Evolutionary conservation across 345 rosid genomes (phyloP).

Genomic region (Lenwebbia sp.): DNA sequence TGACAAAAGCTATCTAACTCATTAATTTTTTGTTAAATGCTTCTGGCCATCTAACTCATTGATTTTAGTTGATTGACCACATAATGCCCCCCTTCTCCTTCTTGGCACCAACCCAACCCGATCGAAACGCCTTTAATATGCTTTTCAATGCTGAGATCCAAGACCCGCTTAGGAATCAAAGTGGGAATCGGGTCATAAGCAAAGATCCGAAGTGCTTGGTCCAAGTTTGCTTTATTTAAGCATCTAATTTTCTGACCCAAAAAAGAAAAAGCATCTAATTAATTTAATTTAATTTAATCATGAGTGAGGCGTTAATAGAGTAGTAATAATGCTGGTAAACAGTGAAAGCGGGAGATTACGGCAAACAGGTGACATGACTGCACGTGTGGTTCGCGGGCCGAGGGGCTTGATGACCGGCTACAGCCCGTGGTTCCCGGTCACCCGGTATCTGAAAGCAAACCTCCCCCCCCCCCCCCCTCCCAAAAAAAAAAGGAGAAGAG

Average conservation of each 20-base stretch:
- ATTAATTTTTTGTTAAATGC: not conserved
- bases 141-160: not conserved
- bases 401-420: not conserved
- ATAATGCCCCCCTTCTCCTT: not conserved
- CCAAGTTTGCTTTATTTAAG: not conserved
- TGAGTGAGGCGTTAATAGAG: not conserved
- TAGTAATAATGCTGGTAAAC: not conserved
- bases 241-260: not conserved
- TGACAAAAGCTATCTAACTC: not conserved
- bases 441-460: not conserved
- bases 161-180: not conserved
- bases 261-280: not conserved
- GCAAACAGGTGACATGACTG: slow-evolving; percentile 5
- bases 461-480: too few species aligned
- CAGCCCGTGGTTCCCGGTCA: slow-evolving; percentile 6
- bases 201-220: not conserved
- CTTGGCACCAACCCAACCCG: not conserved
- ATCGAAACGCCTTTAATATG: not conserved
- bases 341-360: not conserved
- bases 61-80: not conserved
- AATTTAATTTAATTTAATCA: not conserved
- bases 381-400: slow-evolving; percentile 5
- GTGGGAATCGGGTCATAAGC: not conserved
- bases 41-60: not conserved
- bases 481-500: not conserved